Evolutionary conservation across 2,329 filamentous ascomycete genomes (phyloP).

Genomic region (Fusarium floridanum): DNA sequence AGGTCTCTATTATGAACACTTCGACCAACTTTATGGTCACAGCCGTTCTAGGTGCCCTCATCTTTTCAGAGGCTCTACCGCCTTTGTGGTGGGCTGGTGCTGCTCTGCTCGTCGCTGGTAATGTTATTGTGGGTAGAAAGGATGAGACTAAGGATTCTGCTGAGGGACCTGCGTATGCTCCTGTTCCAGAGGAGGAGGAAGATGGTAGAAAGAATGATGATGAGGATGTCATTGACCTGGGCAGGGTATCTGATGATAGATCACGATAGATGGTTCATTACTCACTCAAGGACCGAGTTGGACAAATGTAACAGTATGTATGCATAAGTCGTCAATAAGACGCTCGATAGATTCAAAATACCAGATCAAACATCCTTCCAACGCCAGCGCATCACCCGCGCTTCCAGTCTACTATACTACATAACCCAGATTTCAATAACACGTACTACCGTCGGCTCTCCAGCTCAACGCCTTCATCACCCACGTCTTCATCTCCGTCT

Average conservation of each 20-base stretch:
- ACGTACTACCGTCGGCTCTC: conserved; percentile 51
- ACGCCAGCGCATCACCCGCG: conserved; percentile 39
- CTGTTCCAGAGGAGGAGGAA: conserved; percentile 45
- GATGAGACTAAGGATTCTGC: conserved; percentile 62
- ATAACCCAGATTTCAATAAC: conserved; percentile 6
- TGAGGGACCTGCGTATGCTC: conserved; percentile 47
- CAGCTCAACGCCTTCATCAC: conserved; percentile 59
- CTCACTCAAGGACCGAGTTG: neutral
- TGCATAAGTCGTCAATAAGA: neutral
- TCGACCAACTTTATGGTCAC: conserved; percentile 86
- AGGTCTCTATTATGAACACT: conserved; percentile 86
- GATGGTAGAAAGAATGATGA: conserved; percentile 43
- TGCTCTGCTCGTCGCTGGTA: conserved; percentile 77
- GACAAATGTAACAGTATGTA: neutral
- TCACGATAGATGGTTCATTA: conserved; percentile 16
- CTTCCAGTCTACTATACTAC: conserved; percentile 31
- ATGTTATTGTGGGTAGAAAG: conserved; percentile 81
- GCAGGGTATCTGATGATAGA: conserved; percentile 41
- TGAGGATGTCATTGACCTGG: conserved; percentile 54
- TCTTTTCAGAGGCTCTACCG: conserved; percentile 80
- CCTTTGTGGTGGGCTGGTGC: conserved; percentile 84
- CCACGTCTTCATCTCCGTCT: conserved; percentile 58
- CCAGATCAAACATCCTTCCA: conserved; percentile 27
- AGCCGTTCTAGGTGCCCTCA: conserved; percentile 75
- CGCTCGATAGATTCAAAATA: conserved; percentile 17